phyloP scores from a whole-genome alignment of 139 green algal species.

The Limnomonas spitsbergensis region DNA sequence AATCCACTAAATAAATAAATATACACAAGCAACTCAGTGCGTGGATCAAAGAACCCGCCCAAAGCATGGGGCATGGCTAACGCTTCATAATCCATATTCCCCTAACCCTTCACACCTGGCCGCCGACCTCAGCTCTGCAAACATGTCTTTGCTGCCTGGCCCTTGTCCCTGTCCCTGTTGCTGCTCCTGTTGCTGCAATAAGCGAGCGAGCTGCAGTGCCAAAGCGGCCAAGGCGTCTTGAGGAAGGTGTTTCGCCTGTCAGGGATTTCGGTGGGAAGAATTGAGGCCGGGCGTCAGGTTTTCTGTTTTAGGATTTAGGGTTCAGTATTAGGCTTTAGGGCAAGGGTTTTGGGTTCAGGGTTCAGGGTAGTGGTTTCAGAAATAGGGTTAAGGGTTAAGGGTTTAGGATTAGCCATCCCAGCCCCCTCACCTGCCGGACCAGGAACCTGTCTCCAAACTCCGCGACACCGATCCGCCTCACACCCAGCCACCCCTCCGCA shows the following conservation, averaged over 20 bases:
- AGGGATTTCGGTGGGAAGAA: neutral
- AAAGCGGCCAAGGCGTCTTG: neutral
- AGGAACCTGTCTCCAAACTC: slow-evolving; percentile 30
- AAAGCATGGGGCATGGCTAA: no score
- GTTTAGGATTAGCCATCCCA: no score
- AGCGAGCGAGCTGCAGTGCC: neutral
- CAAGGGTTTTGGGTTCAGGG: no score
- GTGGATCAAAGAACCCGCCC: no score
- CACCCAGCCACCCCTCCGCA: slow-evolving; percentile 42
- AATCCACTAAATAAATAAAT: no score
- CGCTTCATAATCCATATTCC: no score
- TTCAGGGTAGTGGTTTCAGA: no score
- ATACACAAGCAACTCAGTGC: no score
- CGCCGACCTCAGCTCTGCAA: no score
- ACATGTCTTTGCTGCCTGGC: neutral
- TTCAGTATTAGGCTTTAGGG: no score
- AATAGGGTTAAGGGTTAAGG: no score
- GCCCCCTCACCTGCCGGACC: neutral
- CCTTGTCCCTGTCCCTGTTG: neutral
- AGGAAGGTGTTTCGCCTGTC: neutral
- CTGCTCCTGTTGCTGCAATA: neutral
- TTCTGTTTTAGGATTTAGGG: neutral
- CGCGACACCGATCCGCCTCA: slow-evolving; percentile 27
- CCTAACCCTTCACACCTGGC: no score
- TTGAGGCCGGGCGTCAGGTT: neutral